Percentiles rank a stretch among this genome's conserved stretches.
Evolutionary conservation across 305 asterid species (phyloP).

Genomic region (Euphrasia arctica): DNA sequence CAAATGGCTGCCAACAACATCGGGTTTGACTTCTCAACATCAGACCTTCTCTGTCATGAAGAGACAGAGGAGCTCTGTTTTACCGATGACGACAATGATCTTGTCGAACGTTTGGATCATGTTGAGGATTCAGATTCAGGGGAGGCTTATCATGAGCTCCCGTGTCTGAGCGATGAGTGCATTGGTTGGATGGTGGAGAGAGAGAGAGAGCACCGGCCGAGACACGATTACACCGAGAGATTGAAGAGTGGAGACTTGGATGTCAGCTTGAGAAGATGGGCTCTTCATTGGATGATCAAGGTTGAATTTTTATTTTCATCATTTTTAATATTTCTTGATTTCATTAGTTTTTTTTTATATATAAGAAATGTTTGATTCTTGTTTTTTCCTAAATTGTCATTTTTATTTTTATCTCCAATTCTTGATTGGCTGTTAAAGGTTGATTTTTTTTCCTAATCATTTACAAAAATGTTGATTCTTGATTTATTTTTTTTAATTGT

Average conservation of each 20-base stretch:
- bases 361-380: not conserved
- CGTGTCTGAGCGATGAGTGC: conserved; percentile 50
- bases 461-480: too few species aligned
- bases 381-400: conserved; percentile 20
- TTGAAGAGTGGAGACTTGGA: conserved; percentile 64
- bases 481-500: not conserved
- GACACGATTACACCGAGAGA: conserved; percentile 52
- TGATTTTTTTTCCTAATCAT: not conserved
- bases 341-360: not conserved
- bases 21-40: conserved; percentile 35
- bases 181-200: conserved; percentile 50
- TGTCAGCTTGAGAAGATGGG: conserved; percentile 48
- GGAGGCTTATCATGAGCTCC: conserved; percentile 34
- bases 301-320: conserved; percentile 33
- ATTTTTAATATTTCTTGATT: too few species aligned
- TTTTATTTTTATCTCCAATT: conserved; percentile 10
- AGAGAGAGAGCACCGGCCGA: conserved; percentile 48
- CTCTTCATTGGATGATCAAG: conserved; percentile 75
- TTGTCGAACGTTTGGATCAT: conserved; percentile 16
- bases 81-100: conserved; percentile 28
- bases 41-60: conserved; percentile 49
- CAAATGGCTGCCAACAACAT: conserved; percentile 43
- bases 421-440: conserved; percentile 3
- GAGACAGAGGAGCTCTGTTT: conserved; percentile 39
- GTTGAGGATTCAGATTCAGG: conserved; percentile 19